Evolutionary conservation across 2,329 filamentous ascomycete genomes (phyloP), one percentile per base, ranked within the genome.

Genomic region (Pestalotiopsis sp.): DNA sequence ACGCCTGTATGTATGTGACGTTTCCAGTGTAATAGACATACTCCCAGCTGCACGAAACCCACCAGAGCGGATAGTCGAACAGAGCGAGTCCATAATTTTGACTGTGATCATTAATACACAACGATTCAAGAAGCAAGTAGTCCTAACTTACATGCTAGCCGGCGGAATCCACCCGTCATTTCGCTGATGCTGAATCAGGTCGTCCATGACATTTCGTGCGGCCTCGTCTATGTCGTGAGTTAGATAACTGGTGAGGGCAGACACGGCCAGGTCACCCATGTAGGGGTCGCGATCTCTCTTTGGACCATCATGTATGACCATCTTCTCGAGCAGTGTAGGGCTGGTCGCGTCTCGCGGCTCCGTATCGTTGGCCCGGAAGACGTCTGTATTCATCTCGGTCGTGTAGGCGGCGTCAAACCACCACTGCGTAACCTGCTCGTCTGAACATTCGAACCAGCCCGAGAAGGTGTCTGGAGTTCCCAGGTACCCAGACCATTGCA

Each of bases 361-460:
- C 0, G 84, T 85, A 70, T 86, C 80, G 70, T 86, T 84, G 20
- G 75, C 77, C 0, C 77, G 75, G 73, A 87, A 87, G 4, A 77
- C 73, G 69, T 84, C 84, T 2, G 80, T 86, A 62, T 80, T 80
- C 69, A 86, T 78, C 69, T 87, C 85, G 60, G 83, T 84, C 1
- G 85, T 87, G 71, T 88, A 87, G 0, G 85, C 83, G 4, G 80
- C 83, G 70, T 87, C 84, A 70, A 82, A 87, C 85, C 85, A 88
- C 81, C 82, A 86, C 70, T 84, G 83, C 20, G 83, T 86, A 7
- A 87, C 72, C 17, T 83, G 71, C 4, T 78, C 71, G 69, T 87
- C 85, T 0, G 85, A 87, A 66, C 85, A 86, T 72, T 87, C 83
- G 66, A 87, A 87, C 79, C 81, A 84, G 3, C 86, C 85, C 1